Evolutionary conservation across 495 filamentous ascomycete genomes (phyloP).

Genomic region (Sordaria brevicollis): DNA sequence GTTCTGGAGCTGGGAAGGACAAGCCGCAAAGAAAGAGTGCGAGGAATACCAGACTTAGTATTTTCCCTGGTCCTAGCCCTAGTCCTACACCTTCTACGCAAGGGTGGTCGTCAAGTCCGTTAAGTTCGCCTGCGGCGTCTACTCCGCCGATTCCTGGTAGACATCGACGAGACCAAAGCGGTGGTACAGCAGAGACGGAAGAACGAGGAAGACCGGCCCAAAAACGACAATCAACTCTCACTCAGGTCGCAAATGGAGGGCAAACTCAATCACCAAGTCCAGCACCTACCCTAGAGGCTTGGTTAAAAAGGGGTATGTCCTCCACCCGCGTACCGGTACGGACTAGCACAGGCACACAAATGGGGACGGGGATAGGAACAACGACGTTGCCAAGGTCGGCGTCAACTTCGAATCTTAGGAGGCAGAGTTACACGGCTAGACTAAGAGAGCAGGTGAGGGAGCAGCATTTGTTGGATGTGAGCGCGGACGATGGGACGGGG

Average conservation of each 20-base stretch:
- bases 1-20: too few species aligned
- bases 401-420: background rate
- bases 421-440: background rate
- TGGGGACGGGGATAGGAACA: too few species aligned
- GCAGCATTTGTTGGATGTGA: background rate
- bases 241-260: background rate
- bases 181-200: background rate
- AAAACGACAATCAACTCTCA: background rate
- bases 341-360: background rate
- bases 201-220: background rate
- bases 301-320: background rate
- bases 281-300: background rate
- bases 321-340: background rate
- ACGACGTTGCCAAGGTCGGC: background rate
- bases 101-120: background rate
- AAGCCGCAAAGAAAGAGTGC: background rate
- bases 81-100: background rate
- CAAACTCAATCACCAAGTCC: background rate
- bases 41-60: background rate
- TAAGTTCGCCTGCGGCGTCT: background rate
- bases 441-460: background rate
- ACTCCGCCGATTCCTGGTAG: background rate
- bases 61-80: background rate
- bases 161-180: background rate
- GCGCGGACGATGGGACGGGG: background rate